These are phyloP conservation scores for Tuber indicum DNA, from an alignment of 495 filamentous ascomycete genomes.

Conservation along the genomic window DNA sequence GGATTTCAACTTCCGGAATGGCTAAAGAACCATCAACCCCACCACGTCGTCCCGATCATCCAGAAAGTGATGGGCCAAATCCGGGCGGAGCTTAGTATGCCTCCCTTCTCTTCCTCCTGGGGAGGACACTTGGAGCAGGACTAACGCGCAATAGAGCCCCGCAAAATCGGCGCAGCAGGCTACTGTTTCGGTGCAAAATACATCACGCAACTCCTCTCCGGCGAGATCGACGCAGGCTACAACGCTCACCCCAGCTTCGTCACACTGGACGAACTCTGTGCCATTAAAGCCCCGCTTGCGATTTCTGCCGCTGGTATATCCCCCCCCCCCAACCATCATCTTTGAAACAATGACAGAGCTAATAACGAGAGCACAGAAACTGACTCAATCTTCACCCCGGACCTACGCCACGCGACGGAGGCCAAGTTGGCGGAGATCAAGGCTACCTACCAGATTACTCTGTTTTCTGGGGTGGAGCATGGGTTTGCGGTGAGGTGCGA, in stretches of 20 bases:
- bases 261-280: constrained; percentile 63
- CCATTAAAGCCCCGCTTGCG: constrained; percentile 62
- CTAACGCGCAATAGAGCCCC: constrained; percentile 45
- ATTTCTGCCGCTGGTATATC: constrained; percentile 65
- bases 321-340: not conserved
- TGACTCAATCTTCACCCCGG: constrained; percentile 69
- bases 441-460: constrained; percentile 70
- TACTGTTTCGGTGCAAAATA: constrained; percentile 74
- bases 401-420: constrained; percentile 62
- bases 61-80: constrained; percentile 55
- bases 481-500: constrained; percentile 75
- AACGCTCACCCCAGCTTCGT: constrained; percentile 73
- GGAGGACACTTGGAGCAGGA: not conserved
- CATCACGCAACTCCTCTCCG: constrained; percentile 47
- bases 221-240: constrained; percentile 50
- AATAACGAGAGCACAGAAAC: constrained; percentile 50
- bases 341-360: not conserved
- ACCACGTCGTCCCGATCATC: constrained; percentile 60
- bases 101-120: not conserved
- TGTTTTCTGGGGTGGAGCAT: constrained; percentile 69
- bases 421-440: constrained; percentile 55
- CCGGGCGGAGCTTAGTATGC: constrained; percentile 47
- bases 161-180: constrained; percentile 64
- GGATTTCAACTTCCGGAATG: constrained; percentile 58
- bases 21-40: constrained; percentile 54